Evolutionary conservation across 2,329 filamentous ascomycete genomes (phyloP).

Genomic region (Aschersonia sp.): DNA sequence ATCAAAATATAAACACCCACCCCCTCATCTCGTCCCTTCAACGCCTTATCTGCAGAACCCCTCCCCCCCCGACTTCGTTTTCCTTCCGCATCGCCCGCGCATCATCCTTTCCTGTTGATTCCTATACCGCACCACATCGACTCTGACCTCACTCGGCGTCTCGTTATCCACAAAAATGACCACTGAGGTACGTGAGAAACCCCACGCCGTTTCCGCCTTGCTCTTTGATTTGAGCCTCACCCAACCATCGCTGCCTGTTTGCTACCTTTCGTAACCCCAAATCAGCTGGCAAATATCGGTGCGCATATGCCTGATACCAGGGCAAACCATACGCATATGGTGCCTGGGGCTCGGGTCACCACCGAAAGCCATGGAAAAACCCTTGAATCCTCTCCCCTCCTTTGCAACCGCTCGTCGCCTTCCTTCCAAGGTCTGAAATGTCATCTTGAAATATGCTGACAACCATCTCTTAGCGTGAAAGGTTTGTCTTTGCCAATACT

Average conservation of each 20-base stretch:
- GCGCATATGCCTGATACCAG: background rate
- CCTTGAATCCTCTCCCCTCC: slow-evolving; percentile 4
- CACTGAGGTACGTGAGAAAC: slow-evolving; percentile 16
- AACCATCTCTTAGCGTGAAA: slow-evolving; percentile 45
- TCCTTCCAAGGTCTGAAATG: background rate
- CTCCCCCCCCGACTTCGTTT: slow-evolving; percentile 6
- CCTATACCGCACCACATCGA: background rate
- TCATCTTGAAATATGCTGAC: slow-evolving; percentile 15
- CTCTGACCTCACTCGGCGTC: slow-evolving; percentile 1
- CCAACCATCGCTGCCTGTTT: too few species aligned
- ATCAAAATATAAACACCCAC: slow-evolving; percentile 17
- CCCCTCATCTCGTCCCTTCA: slow-evolving; percentile 12
- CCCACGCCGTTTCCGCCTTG: too few species aligned
- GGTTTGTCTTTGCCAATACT: slow-evolving; percentile 30
- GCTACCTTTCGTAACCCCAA: background rate
- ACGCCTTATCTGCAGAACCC: slow-evolving; percentile 8
- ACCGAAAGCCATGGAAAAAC: background rate
- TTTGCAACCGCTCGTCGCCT: background rate
- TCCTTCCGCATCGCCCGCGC: slow-evolving; percentile 7
- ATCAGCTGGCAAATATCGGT: background rate
- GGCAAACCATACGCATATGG: too few species aligned
- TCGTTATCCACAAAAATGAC: slow-evolving; percentile 12
- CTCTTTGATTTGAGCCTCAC: too few species aligned
- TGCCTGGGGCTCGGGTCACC: too few species aligned
- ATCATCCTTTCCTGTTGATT: slow-evolving; percentile 7